A percentile compares a stretch with the other conserved stretches of the same genome.
phyloP scores from a whole-genome alignment of 2,329 filamentous ascomycete species.

The Epichloe gansuensis region DNA sequence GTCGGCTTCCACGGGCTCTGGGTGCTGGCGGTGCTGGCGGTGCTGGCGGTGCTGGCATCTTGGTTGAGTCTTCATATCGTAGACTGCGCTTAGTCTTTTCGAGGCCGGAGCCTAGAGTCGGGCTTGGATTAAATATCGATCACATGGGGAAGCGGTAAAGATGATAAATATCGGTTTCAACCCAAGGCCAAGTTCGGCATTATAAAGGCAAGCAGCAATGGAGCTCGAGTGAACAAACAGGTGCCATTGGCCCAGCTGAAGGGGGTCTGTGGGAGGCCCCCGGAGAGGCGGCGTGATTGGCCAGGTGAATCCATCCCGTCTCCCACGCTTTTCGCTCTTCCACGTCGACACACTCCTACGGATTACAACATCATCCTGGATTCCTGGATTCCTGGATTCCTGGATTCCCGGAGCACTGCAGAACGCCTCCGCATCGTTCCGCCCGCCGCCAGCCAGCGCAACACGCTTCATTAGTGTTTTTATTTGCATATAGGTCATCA shows the following conservation, averaged over 20 bases:
- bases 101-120: neutral
- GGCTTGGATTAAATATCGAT: neutral
- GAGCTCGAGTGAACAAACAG: neutral
- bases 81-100: neutral
- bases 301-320: neutral
- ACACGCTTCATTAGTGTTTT: neutral
- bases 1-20: conserved; percentile 20
- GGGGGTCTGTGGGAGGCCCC: neutral
- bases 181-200: neutral
- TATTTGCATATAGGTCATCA: neutral
- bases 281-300: neutral
- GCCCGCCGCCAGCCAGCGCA: neutral
- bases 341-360: no score
- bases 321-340: neutral
- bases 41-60: conserved; percentile 8
- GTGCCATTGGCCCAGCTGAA: conserved; percentile 1
- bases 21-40: no score
- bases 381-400: neutral
- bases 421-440: neutral
- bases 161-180: neutral
- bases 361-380: no score
- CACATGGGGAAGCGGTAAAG: neutral
- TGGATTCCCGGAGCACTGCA: neutral
- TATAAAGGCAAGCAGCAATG: neutral
- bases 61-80: conserved; percentile 10